Base-by-base conservation (phyloP, 345 rosid species). In the Theobroma cacao region DNA sequence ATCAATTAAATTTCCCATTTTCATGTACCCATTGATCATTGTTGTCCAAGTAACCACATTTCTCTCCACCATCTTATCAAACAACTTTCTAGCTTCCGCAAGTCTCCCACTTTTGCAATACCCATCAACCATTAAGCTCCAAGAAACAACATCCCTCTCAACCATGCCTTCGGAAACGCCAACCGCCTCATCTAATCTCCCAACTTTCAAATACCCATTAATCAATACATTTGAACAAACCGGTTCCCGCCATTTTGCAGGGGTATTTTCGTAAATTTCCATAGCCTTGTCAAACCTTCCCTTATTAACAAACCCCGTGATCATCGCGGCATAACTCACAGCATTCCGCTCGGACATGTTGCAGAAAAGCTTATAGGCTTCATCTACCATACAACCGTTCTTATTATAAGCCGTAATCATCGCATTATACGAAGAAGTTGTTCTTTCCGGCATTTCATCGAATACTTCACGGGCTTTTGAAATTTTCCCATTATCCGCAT, bases 1-100 rank as follows among this genome's bases (percentile, higher is more conserved):
- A 58, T 87, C 85, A 28, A 77, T 80, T 9, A 92, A 88, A 83
- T 52, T 82, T 5, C 90, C 94, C 20, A 74, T 86, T 75, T 90
- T 90, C 81, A 94, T 80, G 79, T 90, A 92, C 26, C 97, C 98
- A 85, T 90, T 85, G 63, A 92, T 87, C 92, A 92, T 88, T 31
- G 94, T 79, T 11, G 93, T 90, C 97, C 97, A 93, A 80, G 94
- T 81, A 77, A 93, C 87, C 72, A 92, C 94, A 86, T 92, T 93
- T 78, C 74, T 91, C 85, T 87, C 88, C 2, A 77, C 72, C 91
- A 90, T 92, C 58, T 30, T 20, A 73, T 89, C 88, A 75, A 93
- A 90, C 38, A 91, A 22, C 20, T 75, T 77, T 77, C 88, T 86
- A 65, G 95, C 98, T 58, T 88, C 88, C 62, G 52, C 53, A 68